Base-by-base conservation (phyloP, 73 alveolate species). In the Vitrella brassicaformis region DNA sequence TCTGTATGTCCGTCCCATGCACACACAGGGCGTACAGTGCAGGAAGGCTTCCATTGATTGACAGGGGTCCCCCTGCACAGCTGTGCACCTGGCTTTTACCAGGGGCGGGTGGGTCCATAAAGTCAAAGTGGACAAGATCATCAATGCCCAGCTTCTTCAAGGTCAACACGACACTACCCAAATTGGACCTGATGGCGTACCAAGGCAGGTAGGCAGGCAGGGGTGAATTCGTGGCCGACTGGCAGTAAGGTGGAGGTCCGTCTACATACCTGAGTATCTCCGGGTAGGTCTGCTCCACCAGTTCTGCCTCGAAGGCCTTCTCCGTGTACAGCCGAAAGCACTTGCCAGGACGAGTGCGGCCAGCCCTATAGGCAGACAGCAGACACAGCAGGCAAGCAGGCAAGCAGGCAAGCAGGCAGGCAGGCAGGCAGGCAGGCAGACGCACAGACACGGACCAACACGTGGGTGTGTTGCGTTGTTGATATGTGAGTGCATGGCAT, bases 71-170 rank as follows among this genome's bases (percentile, higher is more conserved):
- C n/a, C n/a, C n/a, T n/a, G n/a, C n/a, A n/a, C n/a, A n/a, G n/a
- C n/a, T n/a, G n/a, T n/a, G n/a, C n/a, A n/a, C n/a, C n/a, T n/a
- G n/a, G n/a, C n/a, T n/a, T n/a, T n/a, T n/a, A n/a, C n/a, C n/a
- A 25, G 97, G 98, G 26, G 98, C 98, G 0, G 99, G 99, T 0
- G 99, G 99, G 81, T 96, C 99, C 90, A 97, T 89, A 75, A 93
- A 97, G 78, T 96, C 99, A 73, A 96, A 97, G 86, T 97, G 98
- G 66, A 96, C 99, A 74, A 96, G 82, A 83, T 97, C 99, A 28
- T 94, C 90, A 30, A 90, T 90, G 69, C 95, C 96, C 84, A 90
- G 80, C 72, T 84, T 89, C 72, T 85, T 85, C 71, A 90, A 74
- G 74, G 87, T 88, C 66, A 90, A 84, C 73, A 90, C 93, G 87